Evolutionary conservation across 257 asterid species (phyloP), one percentile per base, ranked within the genome.

Genomic region (Nicotiana otophora): DNA sequence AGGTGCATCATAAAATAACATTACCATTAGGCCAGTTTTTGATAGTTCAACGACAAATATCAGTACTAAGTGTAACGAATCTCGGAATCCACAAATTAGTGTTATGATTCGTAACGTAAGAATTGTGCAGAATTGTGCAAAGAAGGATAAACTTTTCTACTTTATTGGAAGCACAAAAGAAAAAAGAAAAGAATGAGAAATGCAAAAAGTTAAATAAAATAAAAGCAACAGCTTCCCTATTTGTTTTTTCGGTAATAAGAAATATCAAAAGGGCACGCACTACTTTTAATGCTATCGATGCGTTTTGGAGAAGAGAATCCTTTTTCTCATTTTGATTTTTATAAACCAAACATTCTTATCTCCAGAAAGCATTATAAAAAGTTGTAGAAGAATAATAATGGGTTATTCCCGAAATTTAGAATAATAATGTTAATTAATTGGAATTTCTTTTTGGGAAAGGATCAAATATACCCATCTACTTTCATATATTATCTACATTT

Each of bases 291-390:
- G 93, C 86, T 81, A 69, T 84, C 83, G 90, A 89, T 84, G 88
- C 84, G 88, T 87, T 88, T 88, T 83, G 89, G 88, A 89, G 89
- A 90, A 31, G 15, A 86, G 87, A 86, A 81, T 69, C 78, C 82
- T 78, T 84, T 86, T 80, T 82, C 78, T 57, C 72, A 76, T 82
- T 84, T 87, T 90, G 87, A 90, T 90, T 87, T 91, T 82, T 57
- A 83, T 82, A 86, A 85, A 61, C 85, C 89, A 87, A 82, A 89
- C 96, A 89, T 90, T 93, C 91, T 91, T 89, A 89, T 91, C 89
- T 88, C 86, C 80, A 76, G 65, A 88, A 87, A 87, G 92, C 92
- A 93, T 78, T 78, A 82, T 84, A 89, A 89, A 74, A 74, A 89
- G 87, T 82, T 64, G 85, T 60, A 72, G 87, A 84, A 84, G 66